A percentile compares a stretch with the other conserved stretches of the same genome.
Conservation (phyloP, 352 stramenopile species). For the Phytophthora pinifolia region DNA sequence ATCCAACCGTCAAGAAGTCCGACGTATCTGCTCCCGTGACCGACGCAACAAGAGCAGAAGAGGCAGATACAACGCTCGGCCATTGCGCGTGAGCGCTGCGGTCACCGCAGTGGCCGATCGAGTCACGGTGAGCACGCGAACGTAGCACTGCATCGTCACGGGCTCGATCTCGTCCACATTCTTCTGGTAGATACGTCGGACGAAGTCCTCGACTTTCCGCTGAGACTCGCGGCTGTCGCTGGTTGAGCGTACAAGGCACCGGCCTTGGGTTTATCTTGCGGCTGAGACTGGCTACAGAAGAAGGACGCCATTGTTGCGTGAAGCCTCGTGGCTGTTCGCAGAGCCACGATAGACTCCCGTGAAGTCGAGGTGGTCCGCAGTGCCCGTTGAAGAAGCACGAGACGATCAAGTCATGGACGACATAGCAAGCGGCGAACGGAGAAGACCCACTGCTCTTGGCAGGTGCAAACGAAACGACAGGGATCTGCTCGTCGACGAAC, state of each 20-base stretch:
- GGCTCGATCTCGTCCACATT: constrained; percentile 27
- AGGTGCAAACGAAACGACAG: constrained; percentile 21
- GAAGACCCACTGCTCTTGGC: constrained; percentile 7
- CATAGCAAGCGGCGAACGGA: constrained; percentile 16
- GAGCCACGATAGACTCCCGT: constrained; percentile 52
- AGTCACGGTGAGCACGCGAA: constrained; percentile 24
- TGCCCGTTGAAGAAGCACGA: constrained; percentile 26
- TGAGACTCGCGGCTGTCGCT: constrained; percentile 42
- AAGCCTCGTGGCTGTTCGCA: constrained; percentile 26
- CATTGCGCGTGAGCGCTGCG: constrained; percentile 28
- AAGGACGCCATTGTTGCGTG: constrained; percentile 5
- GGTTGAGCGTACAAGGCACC: constrained; percentile 12
- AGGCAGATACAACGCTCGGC: constrained; percentile 38
- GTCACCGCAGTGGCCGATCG: constrained; percentile 32
- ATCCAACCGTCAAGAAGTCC: constrained; percentile 5
- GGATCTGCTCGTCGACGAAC: constrained; percentile 36
- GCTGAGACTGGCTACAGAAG: not conserved
- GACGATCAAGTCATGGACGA: constrained; percentile 25
- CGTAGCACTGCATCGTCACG: constrained; percentile 30
- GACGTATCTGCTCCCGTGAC: not conserved
- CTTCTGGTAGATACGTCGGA: constrained; percentile 37
- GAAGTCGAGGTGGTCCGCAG: constrained; percentile 47
- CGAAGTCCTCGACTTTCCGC: constrained; percentile 53
- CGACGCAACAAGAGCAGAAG: constrained; percentile 26
- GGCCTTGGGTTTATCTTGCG: not conserved